phyloP scores from a whole-genome alignment of 2,329 filamentous ascomycete genomes.

The Xylaria sp. region DNA sequence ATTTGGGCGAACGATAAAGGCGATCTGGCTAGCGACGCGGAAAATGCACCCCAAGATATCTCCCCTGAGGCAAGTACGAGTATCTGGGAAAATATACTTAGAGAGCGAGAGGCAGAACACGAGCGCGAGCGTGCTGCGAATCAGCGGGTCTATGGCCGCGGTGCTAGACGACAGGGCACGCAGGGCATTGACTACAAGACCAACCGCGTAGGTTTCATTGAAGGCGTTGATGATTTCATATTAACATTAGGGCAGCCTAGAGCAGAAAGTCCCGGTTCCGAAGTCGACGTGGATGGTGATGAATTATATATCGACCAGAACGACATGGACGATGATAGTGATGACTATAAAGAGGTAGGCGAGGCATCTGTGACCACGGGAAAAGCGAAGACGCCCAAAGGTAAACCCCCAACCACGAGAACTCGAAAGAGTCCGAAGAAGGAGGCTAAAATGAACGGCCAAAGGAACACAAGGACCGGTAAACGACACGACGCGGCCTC shows the following conservation, averaged over 20 bases:
- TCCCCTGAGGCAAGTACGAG: constrained; percentile 66
- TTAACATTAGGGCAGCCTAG: constrained; percentile 40
- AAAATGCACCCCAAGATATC: constrained; percentile 63
- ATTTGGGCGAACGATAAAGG: constrained; percentile 90
- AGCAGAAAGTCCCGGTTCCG: constrained; percentile 42
- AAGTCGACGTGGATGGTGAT: constrained; percentile 44
- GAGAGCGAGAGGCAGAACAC: constrained; percentile 81
- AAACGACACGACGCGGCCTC: constrained; percentile 10
- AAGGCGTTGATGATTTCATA: constrained; percentile 41
- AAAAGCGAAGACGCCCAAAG: constrained; percentile 22
- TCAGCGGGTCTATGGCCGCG: constrained; percentile 83
- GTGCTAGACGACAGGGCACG: constrained; percentile 72
- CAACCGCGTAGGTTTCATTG: constrained; percentile 48
- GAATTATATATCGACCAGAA: constrained; percentile 46
- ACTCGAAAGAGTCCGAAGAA: constrained; percentile 33
- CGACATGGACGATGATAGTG: constrained; percentile 42
- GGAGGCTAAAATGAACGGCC: constrained; percentile 42
- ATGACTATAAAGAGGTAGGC: constrained; percentile 25
- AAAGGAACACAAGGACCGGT: constrained; percentile 38
- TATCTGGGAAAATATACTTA: constrained; percentile 91
- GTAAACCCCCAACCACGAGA: constrained; percentile 30
- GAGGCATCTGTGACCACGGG: constrained; percentile 13
- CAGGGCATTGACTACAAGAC: constrained; percentile 62
- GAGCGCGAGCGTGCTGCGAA: constrained; percentile 74
- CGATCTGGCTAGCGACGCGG: constrained; percentile 70